These are phyloP conservation scores for Stemphylium vesicarium DNA, from an alignment of 2,329 filamentous ascomycete genomes.

Conservation along the genomic window DNA sequence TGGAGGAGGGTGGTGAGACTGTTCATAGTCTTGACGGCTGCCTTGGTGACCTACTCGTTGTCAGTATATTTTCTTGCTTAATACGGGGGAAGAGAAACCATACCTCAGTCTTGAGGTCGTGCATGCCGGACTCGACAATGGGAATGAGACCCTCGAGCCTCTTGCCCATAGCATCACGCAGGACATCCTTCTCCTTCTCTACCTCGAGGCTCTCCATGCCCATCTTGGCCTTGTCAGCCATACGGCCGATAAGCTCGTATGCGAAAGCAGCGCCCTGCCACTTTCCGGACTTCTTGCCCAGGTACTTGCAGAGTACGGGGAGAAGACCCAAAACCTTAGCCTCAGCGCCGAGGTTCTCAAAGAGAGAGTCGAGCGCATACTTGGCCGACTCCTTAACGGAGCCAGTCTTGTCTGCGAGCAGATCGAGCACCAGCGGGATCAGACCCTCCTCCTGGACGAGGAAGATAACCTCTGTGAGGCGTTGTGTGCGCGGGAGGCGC, in stretches of 20 bases:
- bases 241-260: constrained; percentile 82
- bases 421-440: constrained; percentile 77
- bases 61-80: constrained; percentile 18
- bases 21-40: constrained; percentile 90
- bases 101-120: constrained; percentile 85
- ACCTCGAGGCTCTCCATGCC: constrained; percentile 83
- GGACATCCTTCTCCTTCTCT: constrained; percentile 83
- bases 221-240: constrained; percentile 94
- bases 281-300: constrained; percentile 85
- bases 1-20: constrained; percentile 87
- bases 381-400: constrained; percentile 90
- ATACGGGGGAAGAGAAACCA: constrained; percentile 49
- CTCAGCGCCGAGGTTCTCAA: constrained; percentile 79
- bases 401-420: constrained; percentile 85
- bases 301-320: constrained; percentile 75
- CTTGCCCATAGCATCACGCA: constrained; percentile 89
- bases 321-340: constrained; percentile 82
- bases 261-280: constrained; percentile 96
- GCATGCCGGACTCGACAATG: constrained; percentile 90
- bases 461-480: constrained; percentile 79
- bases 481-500: constrained; percentile 78
- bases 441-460: constrained; percentile 80
- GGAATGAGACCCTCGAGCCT: constrained; percentile 88
- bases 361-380: constrained; percentile 91
- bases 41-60: constrained; percentile 66